phyloP scores from a whole-genome alignment of 768 basidiomycete species.

The Nidularia sp. region DNA sequence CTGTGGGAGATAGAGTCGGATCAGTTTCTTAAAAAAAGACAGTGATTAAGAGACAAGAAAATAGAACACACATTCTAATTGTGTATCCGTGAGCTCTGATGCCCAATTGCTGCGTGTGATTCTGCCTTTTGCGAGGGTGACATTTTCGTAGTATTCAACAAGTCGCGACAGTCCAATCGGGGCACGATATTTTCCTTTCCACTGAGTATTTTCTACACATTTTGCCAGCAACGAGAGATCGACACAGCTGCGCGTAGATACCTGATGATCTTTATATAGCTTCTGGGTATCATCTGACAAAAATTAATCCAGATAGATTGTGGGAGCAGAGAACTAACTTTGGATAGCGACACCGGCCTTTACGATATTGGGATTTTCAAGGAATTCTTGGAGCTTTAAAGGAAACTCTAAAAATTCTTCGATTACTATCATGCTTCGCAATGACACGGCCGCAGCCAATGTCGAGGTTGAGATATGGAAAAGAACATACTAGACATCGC shows the following conservation, averaged over 20 bases:
- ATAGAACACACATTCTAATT: constrained; percentile 56
- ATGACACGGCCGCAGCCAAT: too few relatives aligned
- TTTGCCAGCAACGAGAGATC: constrained; percentile 70
- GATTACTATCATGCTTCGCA: background rate
- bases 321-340: constrained; percentile 29
- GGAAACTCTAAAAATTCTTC: constrained; percentile 43
- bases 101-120: constrained; percentile 75
- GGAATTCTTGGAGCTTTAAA: constrained; percentile 40
- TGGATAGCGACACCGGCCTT: constrained; percentile 79
- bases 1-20: constrained; percentile 25
- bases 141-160: constrained; percentile 54
- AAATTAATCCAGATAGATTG: too few relatives aligned
- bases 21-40: background rate
- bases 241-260: constrained; percentile 49
- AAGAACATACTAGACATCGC: constrained; percentile 44
- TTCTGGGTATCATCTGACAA: constrained; percentile 64
- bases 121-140: constrained; percentile 52
- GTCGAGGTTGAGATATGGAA: constrained; percentile 1
- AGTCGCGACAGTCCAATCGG: constrained; percentile 64
- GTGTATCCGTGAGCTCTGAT: constrained; percentile 29
- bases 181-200: constrained; percentile 66
- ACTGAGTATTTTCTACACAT: constrained; percentile 63
- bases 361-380: constrained; percentile 46
- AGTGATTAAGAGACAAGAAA: constrained; percentile 2
- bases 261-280: constrained; percentile 44